Base-by-base conservation (phyloP, 805 yeast species). In the Hanseniaspora vineae region DNA sequence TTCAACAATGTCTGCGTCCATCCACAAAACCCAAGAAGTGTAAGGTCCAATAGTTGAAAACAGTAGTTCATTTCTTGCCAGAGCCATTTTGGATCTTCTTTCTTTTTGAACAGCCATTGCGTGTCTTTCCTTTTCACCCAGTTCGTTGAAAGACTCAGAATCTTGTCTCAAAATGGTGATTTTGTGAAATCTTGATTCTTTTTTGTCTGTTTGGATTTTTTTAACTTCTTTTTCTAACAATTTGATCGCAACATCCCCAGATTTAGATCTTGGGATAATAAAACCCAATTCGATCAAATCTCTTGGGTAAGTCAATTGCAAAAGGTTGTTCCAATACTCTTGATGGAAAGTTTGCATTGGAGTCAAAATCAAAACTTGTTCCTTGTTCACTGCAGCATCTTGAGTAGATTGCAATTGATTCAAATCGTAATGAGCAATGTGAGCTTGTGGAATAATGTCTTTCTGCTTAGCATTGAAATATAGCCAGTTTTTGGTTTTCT, bases 1-100 rank as follows among this genome's bases (percentile, higher is more conserved):
- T 66, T 92, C 99, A 33, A 89, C 75, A 42, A 92, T 81, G 66
- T 92, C 99, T 2, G 95, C 81, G 65, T 92, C 99, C 55, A 92
- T 70, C 99, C 99, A 92, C 46, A 92, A 69, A 17, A 90, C 84
- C 98, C 98, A 92, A 19, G 94, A 78, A 2, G 95, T 88, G 55
- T 83, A 77, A 18, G 97, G 95, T 3, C 88, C 84, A 44, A 92
- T 69, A 1, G 97, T 79, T 10, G 97, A 84, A 67, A 88, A 87
- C 44, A 92, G 71, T 49, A 92, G 69, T 39, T 96, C 88, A 69
- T 92, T 92, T 62, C 98, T 75, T 2, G 97, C 96, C 54, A 87
- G 69, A 2, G 97, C 95, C 97, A 92, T 90, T 58, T 80, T 79
- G 5, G 84, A 65, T 55, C 98, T 78, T 63, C 98, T 77, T 58